Base-by-base conservation (phyloP, 176 grass and related monocot genomes). In the Oryza coarctata region DNA sequence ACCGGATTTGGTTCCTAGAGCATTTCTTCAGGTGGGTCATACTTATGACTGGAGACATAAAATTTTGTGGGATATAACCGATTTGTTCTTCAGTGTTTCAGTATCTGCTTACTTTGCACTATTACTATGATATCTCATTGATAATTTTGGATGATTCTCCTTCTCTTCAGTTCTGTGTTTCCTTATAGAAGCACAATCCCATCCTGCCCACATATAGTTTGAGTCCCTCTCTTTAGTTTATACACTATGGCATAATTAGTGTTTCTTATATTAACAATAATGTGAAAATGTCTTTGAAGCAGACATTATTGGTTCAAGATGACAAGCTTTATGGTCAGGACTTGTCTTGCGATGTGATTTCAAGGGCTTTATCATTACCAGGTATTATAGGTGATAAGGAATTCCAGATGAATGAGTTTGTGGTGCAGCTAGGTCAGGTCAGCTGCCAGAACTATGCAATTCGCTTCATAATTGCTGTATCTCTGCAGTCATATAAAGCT, bases 351-450 rank as follows among this genome's bases (percentile, higher is more conserved):
- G 92, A 95, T 91, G 88, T 91, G 62, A 98, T 98, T 79, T 88
- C 90, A 86, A 98, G 86, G 79, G 88, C 90, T 80, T 80, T 95
- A 80, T 82, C 87, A 88, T 84, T 98, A 84, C 90, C 92, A 1
- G 90, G 93, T 32, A 82, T 94, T 86, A 78, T 94, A 81, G 90
- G 79, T 81, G 95, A 94, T 67, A 89, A 93, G 75, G 95, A 94
- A 71, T 93, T 94, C 92, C 92, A 94, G 74, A 90, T 81, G 73
- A 98, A 98, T 91, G 92, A 94, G 80, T 98, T 98, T 87, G 90
- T 98, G 7, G 90, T 94, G 78, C 92, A 98, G 82, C 82, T 98
- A 86, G 81, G 90, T 84, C 95, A 98, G 89, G 95, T 98, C 81
- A 93, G 90, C 31, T 32, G 39, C 69, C 62, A 80, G 80, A 70